phyloP scores from a whole-genome alignment of 2,329 filamentous ascomycete genomes.

The Colletotrichum paranaense region DNA sequence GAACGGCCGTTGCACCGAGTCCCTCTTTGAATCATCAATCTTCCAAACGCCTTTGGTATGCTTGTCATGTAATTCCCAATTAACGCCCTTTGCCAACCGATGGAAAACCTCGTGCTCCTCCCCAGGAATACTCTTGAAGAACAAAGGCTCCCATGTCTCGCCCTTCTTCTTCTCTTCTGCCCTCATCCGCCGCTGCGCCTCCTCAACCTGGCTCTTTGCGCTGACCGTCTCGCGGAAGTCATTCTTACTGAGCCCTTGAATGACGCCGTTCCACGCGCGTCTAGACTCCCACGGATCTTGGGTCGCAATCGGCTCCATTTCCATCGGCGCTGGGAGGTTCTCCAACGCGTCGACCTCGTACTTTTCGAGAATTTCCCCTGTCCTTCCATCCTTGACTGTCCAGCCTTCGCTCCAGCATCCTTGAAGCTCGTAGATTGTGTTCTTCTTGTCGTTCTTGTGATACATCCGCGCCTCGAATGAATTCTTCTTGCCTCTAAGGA shows the following conservation, averaged over 20 bases:
- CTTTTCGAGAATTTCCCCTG: conserved; percentile 47
- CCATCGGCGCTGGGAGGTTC: conserved; percentile 47
- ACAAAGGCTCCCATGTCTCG: conserved; percentile 53
- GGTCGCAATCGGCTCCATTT: conserved; percentile 65
- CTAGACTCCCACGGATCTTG: conserved; percentile 86
- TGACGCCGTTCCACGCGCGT: conserved; percentile 83
- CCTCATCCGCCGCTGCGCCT: conserved; percentile 81
- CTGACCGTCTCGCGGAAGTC: conserved; percentile 78
- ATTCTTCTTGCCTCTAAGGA: conserved; percentile 58
- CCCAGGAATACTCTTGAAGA: conserved; percentile 44
- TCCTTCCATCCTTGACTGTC: conserved; percentile 45
- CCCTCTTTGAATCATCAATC: conserved; percentile 42
- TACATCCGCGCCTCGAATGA: conserved; percentile 57
- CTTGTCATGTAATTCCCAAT: conserved; percentile 45
- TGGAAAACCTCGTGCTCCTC: conserved; percentile 46
- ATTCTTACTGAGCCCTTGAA: conserved; percentile 75
- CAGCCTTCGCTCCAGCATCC: conserved; percentile 37
- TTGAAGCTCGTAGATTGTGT: conserved; percentile 37
- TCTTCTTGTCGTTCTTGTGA: conserved; percentile 49
- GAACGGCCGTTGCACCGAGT: conserved; percentile 45
- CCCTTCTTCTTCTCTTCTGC: conserved; percentile 69
- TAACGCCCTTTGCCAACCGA: conserved; percentile 42
- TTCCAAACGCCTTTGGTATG: conserved; percentile 53
- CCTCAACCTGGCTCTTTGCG: conserved; percentile 85
- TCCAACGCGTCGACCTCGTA: conserved; percentile 49